A percentile compares a stretch with the other conserved stretches of the same genome.
Evolutionary conservation across 768 basidiomycete species (phyloP).

Genomic region (Gautieria morchelliformis): DNA sequence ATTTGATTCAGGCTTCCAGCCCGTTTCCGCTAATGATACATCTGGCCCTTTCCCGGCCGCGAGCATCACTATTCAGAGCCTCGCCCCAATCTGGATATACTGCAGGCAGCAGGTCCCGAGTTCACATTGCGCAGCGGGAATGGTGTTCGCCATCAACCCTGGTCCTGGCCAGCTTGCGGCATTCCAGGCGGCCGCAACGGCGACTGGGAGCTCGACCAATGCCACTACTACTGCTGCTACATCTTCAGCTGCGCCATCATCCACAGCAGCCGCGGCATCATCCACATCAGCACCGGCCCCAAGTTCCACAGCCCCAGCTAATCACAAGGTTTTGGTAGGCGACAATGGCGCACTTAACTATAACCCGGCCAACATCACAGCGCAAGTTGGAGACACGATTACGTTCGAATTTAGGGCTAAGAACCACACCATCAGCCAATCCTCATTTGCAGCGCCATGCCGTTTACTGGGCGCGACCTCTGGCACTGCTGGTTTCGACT

Average conservation of each 20-base stretch:
- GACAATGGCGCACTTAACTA: slow-evolving; percentile 30
- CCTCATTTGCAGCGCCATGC: slow-evolving; percentile 21
- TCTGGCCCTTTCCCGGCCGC: slow-evolving; percentile 36
- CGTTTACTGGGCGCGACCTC: slow-evolving; percentile 30
- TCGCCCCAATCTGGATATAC: slow-evolving; percentile 23
- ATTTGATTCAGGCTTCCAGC: slow-evolving; percentile 11
- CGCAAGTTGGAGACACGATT: slow-evolving; percentile 39
- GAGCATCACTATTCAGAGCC: slow-evolving; percentile 29
- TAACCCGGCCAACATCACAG: slow-evolving; percentile 36
- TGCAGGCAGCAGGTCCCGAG: slow-evolving; percentile 36
- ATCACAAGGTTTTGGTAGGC: slow-evolving; percentile 34
- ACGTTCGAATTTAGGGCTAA: slow-evolving; percentile 36
- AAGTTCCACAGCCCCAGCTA: not conserved
- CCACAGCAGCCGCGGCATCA: slow-evolving; percentile 16
- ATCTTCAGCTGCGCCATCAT: slow-evolving; percentile 31
- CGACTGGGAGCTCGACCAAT: not conserved
- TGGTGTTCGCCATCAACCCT: slow-evolving; percentile 62
- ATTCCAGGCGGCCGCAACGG: slow-evolving; percentile 4
- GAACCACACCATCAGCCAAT: slow-evolving; percentile 26
- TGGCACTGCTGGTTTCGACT: slow-evolving; percentile 42
- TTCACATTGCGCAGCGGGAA: slow-evolving; percentile 47
- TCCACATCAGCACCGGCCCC: slow-evolving; percentile 28
- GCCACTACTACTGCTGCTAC: slow-evolving; percentile 18
- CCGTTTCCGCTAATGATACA: slow-evolving; percentile 32
- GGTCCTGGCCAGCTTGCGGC: slow-evolving; percentile 17